These are phyloP conservation scores for Fusarium denticulatum DNA, from an alignment of 2,329 filamentous ascomycete genomes.

Conservation along the genomic window DNA sequence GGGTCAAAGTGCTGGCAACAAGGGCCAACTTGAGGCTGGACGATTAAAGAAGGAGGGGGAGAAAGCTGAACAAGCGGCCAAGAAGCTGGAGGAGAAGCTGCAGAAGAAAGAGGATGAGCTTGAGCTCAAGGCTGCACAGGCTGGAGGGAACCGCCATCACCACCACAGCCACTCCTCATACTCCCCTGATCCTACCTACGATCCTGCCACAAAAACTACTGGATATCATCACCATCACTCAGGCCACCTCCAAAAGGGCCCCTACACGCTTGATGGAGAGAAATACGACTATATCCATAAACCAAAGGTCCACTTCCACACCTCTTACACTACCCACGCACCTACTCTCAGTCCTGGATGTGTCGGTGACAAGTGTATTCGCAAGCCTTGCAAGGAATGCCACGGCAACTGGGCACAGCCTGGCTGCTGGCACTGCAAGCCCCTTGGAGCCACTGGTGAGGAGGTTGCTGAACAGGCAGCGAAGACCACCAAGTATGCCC, in stretches of 20 bases:
- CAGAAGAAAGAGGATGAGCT: conserved; percentile 2
- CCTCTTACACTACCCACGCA: conserved; percentile 10
- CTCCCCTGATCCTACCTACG: conserved; percentile 1
- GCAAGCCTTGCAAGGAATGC: conserved; percentile 43
- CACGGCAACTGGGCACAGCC: conserved; percentile 43
- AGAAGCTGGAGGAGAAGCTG: not conserved
- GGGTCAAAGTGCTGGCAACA: not conserved
- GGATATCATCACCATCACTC: conserved; percentile 6
- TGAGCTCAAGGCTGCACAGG: not conserved
- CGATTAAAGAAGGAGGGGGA: not conserved
- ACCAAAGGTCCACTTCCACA: conserved; percentile 19
- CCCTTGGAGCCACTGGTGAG: conserved; percentile 24
- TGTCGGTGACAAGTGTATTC: conserved; percentile 34
- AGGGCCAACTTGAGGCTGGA: not conserved
- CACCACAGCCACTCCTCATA: conserved; percentile 1
- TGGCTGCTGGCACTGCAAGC: conserved; percentile 47
- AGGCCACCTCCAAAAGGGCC: not conserved
- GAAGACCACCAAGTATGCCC: conserved; percentile 5
- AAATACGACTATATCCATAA: conserved; percentile 28
- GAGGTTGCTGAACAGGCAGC: conserved; percentile 7
- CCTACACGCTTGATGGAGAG: conserved; percentile 2
- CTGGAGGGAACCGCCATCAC: not conserved
- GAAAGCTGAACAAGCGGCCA: not conserved
- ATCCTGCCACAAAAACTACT: not conserved
- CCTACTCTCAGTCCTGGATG: conserved; percentile 33